Conservation (phyloP, 805 yeast genomes). For the Metschnikowia kofuensis region DNA sequence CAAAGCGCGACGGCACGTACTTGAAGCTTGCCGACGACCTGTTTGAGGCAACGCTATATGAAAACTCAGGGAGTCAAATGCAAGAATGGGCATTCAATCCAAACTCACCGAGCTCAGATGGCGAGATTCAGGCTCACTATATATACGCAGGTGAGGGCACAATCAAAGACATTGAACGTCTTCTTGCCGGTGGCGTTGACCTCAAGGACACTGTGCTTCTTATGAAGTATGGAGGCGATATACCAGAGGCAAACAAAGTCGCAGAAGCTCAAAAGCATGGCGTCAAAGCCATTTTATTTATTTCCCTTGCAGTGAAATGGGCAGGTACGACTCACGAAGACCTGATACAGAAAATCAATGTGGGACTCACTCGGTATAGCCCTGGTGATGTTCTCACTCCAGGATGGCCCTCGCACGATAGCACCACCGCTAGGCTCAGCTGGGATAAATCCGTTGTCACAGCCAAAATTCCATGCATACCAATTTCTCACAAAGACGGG, state of each 20-base stretch:
- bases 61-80: slow-evolving; percentile 28
- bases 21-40: slow-evolving; percentile 32
- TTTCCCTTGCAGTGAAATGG: slow-evolving; percentile 33
- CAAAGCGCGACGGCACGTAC: slow-evolving; percentile 35
- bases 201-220: slow-evolving; percentile 53
- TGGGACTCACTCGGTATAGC: slow-evolving; percentile 54
- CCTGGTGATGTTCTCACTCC: slow-evolving; percentile 83
- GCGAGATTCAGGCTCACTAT: slow-evolving; percentile 50
- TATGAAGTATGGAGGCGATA: slow-evolving; percentile 52
- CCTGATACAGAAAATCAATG: slow-evolving; percentile 53
- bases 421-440: slow-evolving; percentile 35
- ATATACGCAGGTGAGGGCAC: slow-evolving; percentile 71
- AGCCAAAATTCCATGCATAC: slow-evolving; percentile 73
- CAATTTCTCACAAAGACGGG: slow-evolving; percentile 76
- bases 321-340: slow-evolving; percentile 26
- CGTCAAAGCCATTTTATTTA: slow-evolving; percentile 66
- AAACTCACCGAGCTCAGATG: slow-evolving; percentile 51
- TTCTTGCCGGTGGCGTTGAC: slow-evolving; percentile 38
- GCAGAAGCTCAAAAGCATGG: slow-evolving; percentile 52
- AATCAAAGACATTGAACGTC: slow-evolving; percentile 45
- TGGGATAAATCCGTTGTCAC: slow-evolving; percentile 50
- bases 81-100: slow-evolving; percentile 62
- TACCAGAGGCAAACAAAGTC: slow-evolving; percentile 38
- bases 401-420: slow-evolving; percentile 58
- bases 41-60: slow-evolving; percentile 38